Evolutionary conservation across 2,329 filamentous ascomycete species (phyloP).

Genomic region (Apiospora aurea): DNA sequence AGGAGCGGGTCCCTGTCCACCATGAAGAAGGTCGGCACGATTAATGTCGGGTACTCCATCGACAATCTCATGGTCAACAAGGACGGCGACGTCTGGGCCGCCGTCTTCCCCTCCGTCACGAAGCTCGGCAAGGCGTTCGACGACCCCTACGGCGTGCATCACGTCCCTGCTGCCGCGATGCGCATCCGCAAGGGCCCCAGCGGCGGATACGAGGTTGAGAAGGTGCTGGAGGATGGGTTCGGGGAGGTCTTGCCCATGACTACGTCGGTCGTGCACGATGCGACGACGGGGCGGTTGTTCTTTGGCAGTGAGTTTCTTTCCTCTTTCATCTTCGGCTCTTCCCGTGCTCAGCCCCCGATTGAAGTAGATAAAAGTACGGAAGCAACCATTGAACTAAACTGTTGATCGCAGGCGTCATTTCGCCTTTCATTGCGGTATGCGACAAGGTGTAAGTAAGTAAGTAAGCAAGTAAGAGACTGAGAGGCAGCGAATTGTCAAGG

Average conservation of each 20-base stretch:
- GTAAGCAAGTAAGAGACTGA: not conserved
- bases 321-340: not conserved
- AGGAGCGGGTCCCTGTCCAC: conserved; percentile 26
- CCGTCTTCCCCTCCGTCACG: conserved; percentile 33
- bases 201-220: conserved; percentile 34
- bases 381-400: too few species aligned
- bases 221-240: conserved; percentile 38
- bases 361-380: not conserved
- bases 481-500: too few species aligned
- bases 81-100: conserved; percentile 37
- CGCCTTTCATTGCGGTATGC: conserved; percentile 36
- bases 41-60: conserved; percentile 34
- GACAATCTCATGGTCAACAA: conserved; percentile 39
- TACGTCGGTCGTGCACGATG: conserved; percentile 39
- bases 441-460: conserved; percentile 29
- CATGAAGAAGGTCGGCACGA: conserved; percentile 29
- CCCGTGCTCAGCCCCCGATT: not conserved
- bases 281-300: conserved; percentile 39
- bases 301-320: conserved; percentile 32
- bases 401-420: conserved; percentile 29
- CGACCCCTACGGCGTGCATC: conserved; percentile 32
- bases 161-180: conserved; percentile 31
- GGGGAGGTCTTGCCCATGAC: conserved; percentile 36
- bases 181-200: conserved; percentile 32
- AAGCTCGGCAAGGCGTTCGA: conserved; percentile 29